A percentile compares a stretch with the other conserved stretches of the same genome.
phyloP scores from a whole-genome alignment of 208 protist species.

The Trypanosoma melophagium region DNA sequence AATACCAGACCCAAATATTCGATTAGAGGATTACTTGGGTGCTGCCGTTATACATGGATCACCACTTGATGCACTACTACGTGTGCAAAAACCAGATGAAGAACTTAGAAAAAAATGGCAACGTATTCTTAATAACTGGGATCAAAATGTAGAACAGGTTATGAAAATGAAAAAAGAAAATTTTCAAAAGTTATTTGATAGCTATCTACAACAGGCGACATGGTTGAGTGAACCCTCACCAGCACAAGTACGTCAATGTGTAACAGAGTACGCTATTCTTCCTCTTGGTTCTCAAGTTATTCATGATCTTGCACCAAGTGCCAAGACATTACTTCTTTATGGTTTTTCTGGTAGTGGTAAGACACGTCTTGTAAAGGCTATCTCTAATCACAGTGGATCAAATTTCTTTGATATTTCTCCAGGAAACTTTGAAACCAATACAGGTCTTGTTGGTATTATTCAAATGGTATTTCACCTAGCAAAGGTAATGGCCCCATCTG shows the following conservation, averaged over 20 bases:
- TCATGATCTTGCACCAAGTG: slow-evolving; percentile 79
- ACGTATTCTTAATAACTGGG: slow-evolving; percentile 79
- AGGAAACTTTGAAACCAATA: slow-evolving; percentile 65
- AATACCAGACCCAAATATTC: slow-evolving; percentile 46
- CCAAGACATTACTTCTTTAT: slow-evolving; percentile 80
- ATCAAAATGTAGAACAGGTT: slow-evolving; percentile 59
- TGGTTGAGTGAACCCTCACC: slow-evolving; percentile 79
- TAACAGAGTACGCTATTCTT: slow-evolving; percentile 83
- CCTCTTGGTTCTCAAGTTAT: slow-evolving; percentile 90
- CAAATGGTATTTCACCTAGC: slow-evolving; percentile 91
- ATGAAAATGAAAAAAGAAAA: slow-evolving; percentile 79
- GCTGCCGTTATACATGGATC: slow-evolving; percentile 54
- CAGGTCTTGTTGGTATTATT: slow-evolving; percentile 78
- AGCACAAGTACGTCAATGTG: slow-evolving; percentile 69
- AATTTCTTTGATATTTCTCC: slow-evolving; percentile 94
- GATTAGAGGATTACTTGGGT: slow-evolving; percentile 72
- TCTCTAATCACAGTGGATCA: slow-evolving; percentile 85
- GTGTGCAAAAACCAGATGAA: slow-evolving; percentile 56
- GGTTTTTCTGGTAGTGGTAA: slow-evolving; percentile 89
- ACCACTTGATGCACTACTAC: slow-evolving; percentile 48
- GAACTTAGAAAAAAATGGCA: slow-evolving; percentile 89
- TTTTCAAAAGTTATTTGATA: slow-evolving; percentile 70
- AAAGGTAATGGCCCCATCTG: slow-evolving; percentile 80
- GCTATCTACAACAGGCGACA: slow-evolving; percentile 56
- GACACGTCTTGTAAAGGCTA: slow-evolving; percentile 82